A percentile compares a stretch with the other conserved stretches of the same genome.
Evolutionary conservation across 768 basidiomycete genomes (phyloP).

Genomic region (Lepiota venenata): DNA sequence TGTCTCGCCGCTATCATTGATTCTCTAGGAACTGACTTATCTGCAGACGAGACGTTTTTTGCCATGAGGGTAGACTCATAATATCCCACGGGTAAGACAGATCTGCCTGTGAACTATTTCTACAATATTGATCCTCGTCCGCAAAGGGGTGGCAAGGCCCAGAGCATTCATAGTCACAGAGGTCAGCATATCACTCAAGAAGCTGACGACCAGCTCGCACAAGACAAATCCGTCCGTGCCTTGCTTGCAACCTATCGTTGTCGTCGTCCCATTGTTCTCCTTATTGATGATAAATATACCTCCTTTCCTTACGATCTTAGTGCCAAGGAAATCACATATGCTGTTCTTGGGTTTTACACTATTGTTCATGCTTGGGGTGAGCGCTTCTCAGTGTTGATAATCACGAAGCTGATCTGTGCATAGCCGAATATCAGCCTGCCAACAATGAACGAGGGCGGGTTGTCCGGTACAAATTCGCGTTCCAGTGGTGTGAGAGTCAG

Average conservation of each 20-base stretch:
- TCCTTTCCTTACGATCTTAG: slow-evolving; percentile 70
- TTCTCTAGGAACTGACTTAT: slow-evolving; percentile 8
- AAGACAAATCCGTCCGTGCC: slow-evolving; percentile 70
- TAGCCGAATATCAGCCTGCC: slow-evolving; percentile 63
- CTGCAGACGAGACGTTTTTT: slow-evolving; percentile 65
- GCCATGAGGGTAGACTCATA: slow-evolving; percentile 63
- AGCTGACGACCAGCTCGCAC: slow-evolving; percentile 64
- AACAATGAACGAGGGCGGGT: slow-evolving; percentile 47
- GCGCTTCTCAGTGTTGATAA: slow-evolving; percentile 18
- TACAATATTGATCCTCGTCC: neutral
- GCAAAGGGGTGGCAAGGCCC: slow-evolving; percentile 69
- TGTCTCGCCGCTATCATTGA: slow-evolving; percentile 12
- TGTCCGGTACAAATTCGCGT: slow-evolving; percentile 80
- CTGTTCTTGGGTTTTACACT: slow-evolving; percentile 68
- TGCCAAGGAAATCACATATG: slow-evolving; percentile 40
- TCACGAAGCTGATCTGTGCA: neutral
- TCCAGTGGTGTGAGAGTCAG: slow-evolving; percentile 80
- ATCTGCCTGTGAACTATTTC: neutral
- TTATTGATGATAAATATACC: slow-evolving; percentile 73
- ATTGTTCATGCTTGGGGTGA: slow-evolving; percentile 71
- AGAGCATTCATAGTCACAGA: slow-evolving; percentile 43
- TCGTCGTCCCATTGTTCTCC: slow-evolving; percentile 59
- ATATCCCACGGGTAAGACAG: slow-evolving; percentile 76
- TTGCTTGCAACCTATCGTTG: slow-evolving; percentile 54
- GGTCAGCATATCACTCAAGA: slow-evolving; percentile 36